Evolutionary conservation across 2,329 filamentous ascomycete genomes (phyloP), one percentile per base, ranked within the genome.

Genomic region (Zalaria obscura): DNA sequence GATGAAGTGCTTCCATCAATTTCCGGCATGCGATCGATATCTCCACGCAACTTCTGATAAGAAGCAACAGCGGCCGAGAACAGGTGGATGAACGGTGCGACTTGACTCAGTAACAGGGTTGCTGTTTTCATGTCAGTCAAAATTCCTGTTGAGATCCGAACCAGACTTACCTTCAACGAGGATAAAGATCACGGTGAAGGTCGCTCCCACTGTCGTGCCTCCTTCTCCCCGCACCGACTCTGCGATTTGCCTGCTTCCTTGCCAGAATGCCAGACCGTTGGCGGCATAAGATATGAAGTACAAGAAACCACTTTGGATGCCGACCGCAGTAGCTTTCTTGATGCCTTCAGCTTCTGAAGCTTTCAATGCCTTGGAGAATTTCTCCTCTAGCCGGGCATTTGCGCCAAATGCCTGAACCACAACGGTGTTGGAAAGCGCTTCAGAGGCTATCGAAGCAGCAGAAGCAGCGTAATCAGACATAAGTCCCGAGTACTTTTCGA

Each of bases 261-360:
- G 71, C 75, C 76, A 83, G 52, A 80, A 82, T 0, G 78, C 75
- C 9, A 83, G 62, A 1, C 75, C 76, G 53, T 81, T 82, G 5
- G 75, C 76, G 2, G 75, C 70, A 48, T 79, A 82, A 3, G 76
- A 75, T 47, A 83, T 73, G 47, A 83, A 82, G 53, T 80, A 83
- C 5, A 82, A 60, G 10, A 72, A 55, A 6, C 77, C 77, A 5
- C 74, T 67, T 51, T 80, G 75, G 0, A 73, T 55, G 3, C 72
- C 79, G 26, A 71, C 65, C 1, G 69, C 65, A 1, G 69, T 57
- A 0, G 73, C 69, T 53, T 80, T 82, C 47, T 73, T 73, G 45
- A 75, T 66, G 2, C 70, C 76, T 25, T 71, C 65, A 6, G 58
- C 63, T 38, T 68, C 64, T 3, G 75, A 70, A 3, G 59, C 55